Conservation (phyloP, 1,139 yeast genomes). For the Zygoascus hellenicus region DNA sequence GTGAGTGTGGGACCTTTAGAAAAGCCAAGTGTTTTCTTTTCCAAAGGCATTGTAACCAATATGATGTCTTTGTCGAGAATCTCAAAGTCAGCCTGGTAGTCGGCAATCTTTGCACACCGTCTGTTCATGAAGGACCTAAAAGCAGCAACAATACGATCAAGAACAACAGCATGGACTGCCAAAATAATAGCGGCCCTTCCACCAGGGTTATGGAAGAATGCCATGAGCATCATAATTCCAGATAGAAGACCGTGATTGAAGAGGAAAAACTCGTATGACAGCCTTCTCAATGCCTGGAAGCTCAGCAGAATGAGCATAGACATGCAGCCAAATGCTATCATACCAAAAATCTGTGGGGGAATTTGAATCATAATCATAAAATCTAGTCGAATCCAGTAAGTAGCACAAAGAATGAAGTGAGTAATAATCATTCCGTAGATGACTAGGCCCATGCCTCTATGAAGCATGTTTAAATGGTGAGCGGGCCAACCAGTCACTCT, state of each 20-base stretch:
- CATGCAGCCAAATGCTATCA: slow-evolving; percentile 42
- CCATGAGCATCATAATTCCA: slow-evolving; percentile 42
- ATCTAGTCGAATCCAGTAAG: slow-evolving; percentile 41
- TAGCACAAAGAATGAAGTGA: slow-evolving; percentile 36
- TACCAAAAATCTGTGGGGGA: slow-evolving; percentile 49
- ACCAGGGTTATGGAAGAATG: slow-evolving; percentile 41
- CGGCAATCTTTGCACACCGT: slow-evolving; percentile 25
- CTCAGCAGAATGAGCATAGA: slow-evolving; percentile 39
- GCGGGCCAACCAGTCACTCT: slow-evolving; percentile 41
- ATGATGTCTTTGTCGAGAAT: slow-evolving; percentile 42
- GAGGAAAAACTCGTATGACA: slow-evolving; percentile 43
- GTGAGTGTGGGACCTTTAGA: not conserved
- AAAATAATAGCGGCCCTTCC: slow-evolving; percentile 38
- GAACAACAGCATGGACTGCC: slow-evolving; percentile 43
- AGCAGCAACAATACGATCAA: slow-evolving; percentile 40
- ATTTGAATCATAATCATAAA: slow-evolving; percentile 41
- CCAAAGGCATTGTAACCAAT: slow-evolving; percentile 37
- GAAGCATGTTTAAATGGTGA: slow-evolving; percentile 39
- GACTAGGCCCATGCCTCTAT: slow-evolving; percentile 43
- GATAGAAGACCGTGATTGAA: slow-evolving; percentile 42
- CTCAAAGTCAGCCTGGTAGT: slow-evolving; percentile 35
- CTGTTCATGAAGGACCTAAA: slow-evolving; percentile 36
- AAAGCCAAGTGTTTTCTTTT: slow-evolving; percentile 17
- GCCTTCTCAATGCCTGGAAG: slow-evolving; percentile 37
- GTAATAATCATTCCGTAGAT: slow-evolving; percentile 39